Base-by-base conservation (phyloP, 2,329 filamentous ascomycete genomes). In the Pestalotiopsis sp. region DNA sequence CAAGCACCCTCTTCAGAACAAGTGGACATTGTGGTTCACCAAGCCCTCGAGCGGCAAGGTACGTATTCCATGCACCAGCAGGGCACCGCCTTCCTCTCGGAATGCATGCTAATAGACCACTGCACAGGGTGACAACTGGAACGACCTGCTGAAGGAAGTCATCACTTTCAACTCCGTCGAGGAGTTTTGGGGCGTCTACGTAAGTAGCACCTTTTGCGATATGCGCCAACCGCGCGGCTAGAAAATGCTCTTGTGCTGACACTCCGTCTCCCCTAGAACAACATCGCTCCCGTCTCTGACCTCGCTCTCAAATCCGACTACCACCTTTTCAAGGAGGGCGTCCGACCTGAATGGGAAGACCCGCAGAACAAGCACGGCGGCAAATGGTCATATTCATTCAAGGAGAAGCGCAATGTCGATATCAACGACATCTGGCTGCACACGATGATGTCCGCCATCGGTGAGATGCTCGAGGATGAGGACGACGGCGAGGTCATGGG, bases 111-210 rank as follows among this genome's bases (percentile, higher is more conserved):
- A 27, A 36, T 17, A 27, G 3, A 39, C 2, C 31, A 20, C 14
- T 36, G 14, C 6, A 17, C 66, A 97, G 94, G 94, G 94, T 73
- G 94, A 98, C 82, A 98, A 98, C 88, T 99, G 97, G 96, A 97
- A 97, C 75, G 96, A 99, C 80, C 86, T 98, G 71, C 85, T 99
- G 72, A 99, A 99, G 86, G 94, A 99, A 82, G 95, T 99, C 76
- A 98, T 99, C 78, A 98, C 94, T 68, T 98, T 99, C 78, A 94
- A 97, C 84, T 97, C 95, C 2, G 96, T 99, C 31, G 96, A 99
- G 84, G 97, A 99, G 82, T 99, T 99, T 84, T 99, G 96, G 96
- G 96, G 96, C 70, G 93, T 99, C 80, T 98, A 98, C 83, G 97
- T 99, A 88, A 81, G 95, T 86, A 52, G 70, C 62, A n/a, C 4